Evolutionary conservation across 805 yeast genomes (phyloP), one percentile per base, ranked within the genome.

Genomic region (Kuraishia ogatae): DNA sequence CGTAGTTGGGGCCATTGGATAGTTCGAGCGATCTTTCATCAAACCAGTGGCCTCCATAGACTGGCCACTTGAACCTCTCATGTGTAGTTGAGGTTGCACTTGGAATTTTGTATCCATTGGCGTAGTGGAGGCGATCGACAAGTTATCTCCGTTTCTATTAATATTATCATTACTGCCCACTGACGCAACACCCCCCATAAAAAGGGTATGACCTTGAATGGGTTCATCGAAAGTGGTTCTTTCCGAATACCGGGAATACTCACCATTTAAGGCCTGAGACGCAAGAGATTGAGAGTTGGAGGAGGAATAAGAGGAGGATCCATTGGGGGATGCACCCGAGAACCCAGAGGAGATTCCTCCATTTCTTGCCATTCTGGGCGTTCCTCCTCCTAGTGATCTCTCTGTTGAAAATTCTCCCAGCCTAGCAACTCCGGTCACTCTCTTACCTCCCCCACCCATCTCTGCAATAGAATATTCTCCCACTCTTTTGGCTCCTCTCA

Each of bases 281-380:
- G 43, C 13, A 3, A 35, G n/a, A 4, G 43, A 35, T 15, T 35
- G 43, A 8, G 43, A 35, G 17, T 35, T 35, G 15, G 43, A 13
- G n/a, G 43, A 28, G 35, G 35, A 28, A 11, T 28, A 28, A 7
- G 11, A 11, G 11, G 35, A 20, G 51, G n/a, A n/a, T n/a, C 65
- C 39, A 62, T 70, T 20, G 73, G 71, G 15, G 64, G n/a, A n/a
- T n/a, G n/a, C n/a, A n/a, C 59, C 15, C 63, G 48, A 6, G 73
- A 71, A 7, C 74, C 71, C 1, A 73, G 70, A n/a, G n/a, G n/a
- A n/a, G n/a, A n/a, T n/a, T n/a, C 29, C 29, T 10, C 29, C 29
- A 10, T 26, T 10, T 26, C 29, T 26, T 10, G 10, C 10, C 29
- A 26, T 6, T 26, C 29, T 10, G 29, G 29, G n/a, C n/a, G n/a